Percentiles rank a stretch among this genome's conserved stretches.
Conservation (phyloP, 495 filamentous ascomycete species). For the Podospora pseudocomata region DNA sequence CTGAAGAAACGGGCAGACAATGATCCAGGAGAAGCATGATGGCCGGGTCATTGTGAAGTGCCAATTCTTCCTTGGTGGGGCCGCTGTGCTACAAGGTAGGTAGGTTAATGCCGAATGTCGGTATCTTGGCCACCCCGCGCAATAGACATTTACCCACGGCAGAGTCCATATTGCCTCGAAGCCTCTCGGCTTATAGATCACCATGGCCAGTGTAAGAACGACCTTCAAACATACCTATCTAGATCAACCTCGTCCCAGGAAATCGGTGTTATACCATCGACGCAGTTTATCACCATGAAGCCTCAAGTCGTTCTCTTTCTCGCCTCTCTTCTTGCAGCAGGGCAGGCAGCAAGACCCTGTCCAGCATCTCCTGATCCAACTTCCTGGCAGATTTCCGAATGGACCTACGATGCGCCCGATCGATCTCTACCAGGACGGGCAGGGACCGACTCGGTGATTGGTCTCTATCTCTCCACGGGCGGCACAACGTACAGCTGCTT, state of each 20-base stretch:
- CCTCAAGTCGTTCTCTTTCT: background rate
- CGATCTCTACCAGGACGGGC: background rate
- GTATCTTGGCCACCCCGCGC: background rate
- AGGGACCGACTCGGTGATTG: conserved; percentile 1
- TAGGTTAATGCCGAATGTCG: background rate
- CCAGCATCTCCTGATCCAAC: background rate
- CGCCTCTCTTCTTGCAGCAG: background rate
- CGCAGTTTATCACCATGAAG: background rate
- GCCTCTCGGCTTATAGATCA: background rate
- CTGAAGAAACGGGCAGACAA: no score
- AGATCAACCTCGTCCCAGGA: background rate
- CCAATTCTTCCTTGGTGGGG: background rate
- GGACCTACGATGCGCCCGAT: background rate
- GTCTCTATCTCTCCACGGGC: background rate
- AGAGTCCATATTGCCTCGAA: background rate
- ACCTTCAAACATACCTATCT: background rate
- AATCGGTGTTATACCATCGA: background rate
- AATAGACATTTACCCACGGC: background rate
- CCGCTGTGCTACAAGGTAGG: no score
- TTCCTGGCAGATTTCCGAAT: background rate
- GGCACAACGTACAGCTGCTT: conserved; percentile 6
- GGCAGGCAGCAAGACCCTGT: background rate
- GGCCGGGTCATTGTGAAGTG: background rate
- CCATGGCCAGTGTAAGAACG: background rate
- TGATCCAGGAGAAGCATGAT: no score